Evolutionary conservation across 2,329 filamentous ascomycete species (phyloP).

Genomic region (Aspergillus hiratsukae): DNA sequence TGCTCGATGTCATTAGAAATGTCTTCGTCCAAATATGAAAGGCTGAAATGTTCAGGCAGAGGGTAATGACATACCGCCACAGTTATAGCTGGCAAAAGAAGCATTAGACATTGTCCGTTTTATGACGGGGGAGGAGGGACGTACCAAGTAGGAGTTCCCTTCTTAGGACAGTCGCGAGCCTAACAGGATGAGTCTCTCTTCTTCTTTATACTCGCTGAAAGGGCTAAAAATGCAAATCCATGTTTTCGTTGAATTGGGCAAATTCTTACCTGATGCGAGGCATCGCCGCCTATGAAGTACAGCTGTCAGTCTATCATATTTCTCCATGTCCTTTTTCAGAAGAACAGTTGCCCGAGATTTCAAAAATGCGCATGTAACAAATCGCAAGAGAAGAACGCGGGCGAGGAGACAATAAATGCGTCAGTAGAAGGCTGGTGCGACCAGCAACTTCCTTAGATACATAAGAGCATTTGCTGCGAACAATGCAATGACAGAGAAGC

Average conservation of each 20-base stretch:
- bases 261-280: constrained; percentile 66
- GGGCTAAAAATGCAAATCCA: neutral
- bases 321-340: neutral
- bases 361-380: neutral
- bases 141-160: constrained; percentile 77
- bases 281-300: constrained; percentile 59
- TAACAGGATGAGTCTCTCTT: constrained; percentile 34
- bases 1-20: constrained; percentile 22
- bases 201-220: constrained; percentile 11
- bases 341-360: neutral
- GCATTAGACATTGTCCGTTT: constrained; percentile 7
- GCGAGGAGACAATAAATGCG: neutral
- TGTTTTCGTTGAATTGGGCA: neutral
- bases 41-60: neutral
- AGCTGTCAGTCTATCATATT: constrained; percentile 15
- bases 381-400: neutral
- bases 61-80: constrained; percentile 57
- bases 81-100: constrained; percentile 64
- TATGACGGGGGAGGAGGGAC: constrained; percentile 24
- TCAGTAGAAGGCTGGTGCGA: neutral
- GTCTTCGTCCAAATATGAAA: constrained; percentile 10
- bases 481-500: neutral
- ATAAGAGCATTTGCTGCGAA: neutral
- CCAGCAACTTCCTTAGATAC: neutral
- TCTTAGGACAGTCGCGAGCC: constrained; percentile 83